Evolutionary conservation across 306 rosid genomes (phyloP).

Genomic region (Rosa chinensis): DNA sequence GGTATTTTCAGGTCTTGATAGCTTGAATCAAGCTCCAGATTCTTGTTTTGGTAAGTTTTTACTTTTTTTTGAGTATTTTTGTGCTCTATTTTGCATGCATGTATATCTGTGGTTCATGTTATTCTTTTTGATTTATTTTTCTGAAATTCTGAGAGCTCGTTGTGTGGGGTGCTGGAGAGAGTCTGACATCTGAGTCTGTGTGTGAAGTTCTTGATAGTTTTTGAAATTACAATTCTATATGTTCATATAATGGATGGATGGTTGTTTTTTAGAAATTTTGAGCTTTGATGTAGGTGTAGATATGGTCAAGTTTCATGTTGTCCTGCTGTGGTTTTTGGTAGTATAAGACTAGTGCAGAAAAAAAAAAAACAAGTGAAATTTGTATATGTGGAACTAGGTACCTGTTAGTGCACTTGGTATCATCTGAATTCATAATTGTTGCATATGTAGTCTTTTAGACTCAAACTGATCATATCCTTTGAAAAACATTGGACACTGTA

Average conservation of each 20-base stretch:
- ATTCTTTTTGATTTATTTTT: background rate
- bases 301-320: background rate
- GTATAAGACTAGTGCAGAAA: background rate
- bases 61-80: background rate
- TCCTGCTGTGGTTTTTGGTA: background rate
- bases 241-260: background rate
- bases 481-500: slow-evolving; percentile 10
- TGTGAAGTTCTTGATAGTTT: background rate
- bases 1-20: slow-evolving; percentile 7
- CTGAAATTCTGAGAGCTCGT: background rate
- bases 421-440: background rate
- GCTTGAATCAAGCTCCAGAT: slow-evolving; percentile 7
- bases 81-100: slow-evolving; percentile 12
- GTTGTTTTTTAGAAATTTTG: background rate
- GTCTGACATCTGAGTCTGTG: background rate
- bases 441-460: background rate
- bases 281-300: background rate
- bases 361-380: background rate
- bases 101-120: background rate
- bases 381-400: background rate
- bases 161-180: background rate
- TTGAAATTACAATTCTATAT: background rate
- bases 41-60: background rate
- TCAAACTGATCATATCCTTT: slow-evolving; percentile 2
- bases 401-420: background rate